Conservation (phyloP, 1,284 basidiomycete species). For the Cryptococcus jaspeensis region DNA sequence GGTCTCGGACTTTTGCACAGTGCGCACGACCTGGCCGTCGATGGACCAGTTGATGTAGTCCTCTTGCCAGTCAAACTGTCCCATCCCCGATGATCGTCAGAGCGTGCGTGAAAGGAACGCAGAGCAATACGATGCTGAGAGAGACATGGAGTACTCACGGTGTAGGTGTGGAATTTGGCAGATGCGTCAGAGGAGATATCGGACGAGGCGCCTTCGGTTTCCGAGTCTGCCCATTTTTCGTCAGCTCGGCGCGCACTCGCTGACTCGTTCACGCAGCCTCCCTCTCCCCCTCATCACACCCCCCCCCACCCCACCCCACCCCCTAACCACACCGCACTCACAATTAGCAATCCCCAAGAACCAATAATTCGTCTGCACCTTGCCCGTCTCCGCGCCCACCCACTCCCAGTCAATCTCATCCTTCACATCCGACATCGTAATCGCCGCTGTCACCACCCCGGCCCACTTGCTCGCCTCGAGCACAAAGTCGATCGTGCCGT, state of each 20-base stretch:
- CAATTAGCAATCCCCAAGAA: conserved; percentile 64
- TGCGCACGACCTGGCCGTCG: conserved; percentile 69
- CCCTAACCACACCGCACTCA: conserved; percentile 57
- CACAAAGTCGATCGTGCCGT: conserved; percentile 69
- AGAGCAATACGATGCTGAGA: too few relatives aligned
- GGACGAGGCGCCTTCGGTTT: conserved; percentile 44
- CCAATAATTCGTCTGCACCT: conserved; percentile 72
- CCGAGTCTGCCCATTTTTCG: conserved; percentile 30
- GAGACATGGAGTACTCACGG: conserved; percentile 55
- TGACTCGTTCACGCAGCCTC: background rate
- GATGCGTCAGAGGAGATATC: conserved; percentile 62
- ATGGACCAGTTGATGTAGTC: conserved; percentile 65
- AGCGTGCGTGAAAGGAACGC: background rate
- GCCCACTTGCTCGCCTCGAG: conserved; percentile 59
- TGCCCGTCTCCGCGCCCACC: conserved; percentile 54
- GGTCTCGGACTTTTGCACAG: conserved; percentile 62
- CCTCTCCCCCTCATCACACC: too few relatives aligned
- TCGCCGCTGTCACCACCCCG: conserved; percentile 77
- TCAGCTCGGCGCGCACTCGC: background rate
- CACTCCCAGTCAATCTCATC: conserved; percentile 81
- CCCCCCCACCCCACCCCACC: too few relatives aligned
- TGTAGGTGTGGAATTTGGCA: conserved; percentile 70
- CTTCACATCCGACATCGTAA: conserved; percentile 78
- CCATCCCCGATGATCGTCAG: background rate
- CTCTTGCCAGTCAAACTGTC: conserved; percentile 72